A percentile compares a stretch with the other conserved stretches of the same genome.
Conservation (phyloP, 495 filamentous ascomycete species). For the Penicillium turbatum region DNA sequence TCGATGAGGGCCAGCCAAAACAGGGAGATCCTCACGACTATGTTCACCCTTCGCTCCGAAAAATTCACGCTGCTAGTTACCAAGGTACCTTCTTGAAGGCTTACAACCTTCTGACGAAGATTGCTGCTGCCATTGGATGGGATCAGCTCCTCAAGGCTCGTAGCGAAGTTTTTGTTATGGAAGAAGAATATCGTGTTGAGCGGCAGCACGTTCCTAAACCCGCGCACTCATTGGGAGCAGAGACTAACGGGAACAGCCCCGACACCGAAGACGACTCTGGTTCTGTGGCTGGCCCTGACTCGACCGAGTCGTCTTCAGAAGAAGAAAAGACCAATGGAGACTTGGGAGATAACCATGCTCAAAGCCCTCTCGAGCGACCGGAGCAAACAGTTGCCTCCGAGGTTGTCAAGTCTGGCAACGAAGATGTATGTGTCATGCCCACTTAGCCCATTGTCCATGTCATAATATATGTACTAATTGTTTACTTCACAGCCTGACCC, state of each 20-base stretch:
- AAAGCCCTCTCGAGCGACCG: slow-evolving; percentile 66
- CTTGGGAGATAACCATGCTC: slow-evolving; percentile 36
- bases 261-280: slow-evolving; percentile 34
- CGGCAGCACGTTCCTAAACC: slow-evolving; percentile 63
- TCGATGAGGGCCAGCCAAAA: slow-evolving; percentile 81
- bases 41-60: slow-evolving; percentile 81
- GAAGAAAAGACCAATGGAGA: slow-evolving; percentile 32
- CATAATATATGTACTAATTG: slow-evolving; percentile 9
- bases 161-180: slow-evolving; percentile 98
- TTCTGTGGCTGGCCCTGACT: slow-evolving; percentile 35
- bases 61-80: slow-evolving; percentile 80
- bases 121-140: slow-evolving; percentile 95
- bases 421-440: slow-evolving; percentile 58
- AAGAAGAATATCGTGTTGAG: slow-evolving; percentile 93
- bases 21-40: slow-evolving; percentile 67
- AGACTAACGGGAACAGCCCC: slow-evolving; percentile 39
- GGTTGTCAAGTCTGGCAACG: slow-evolving; percentile 71
- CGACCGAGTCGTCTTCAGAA: slow-evolving; percentile 18
- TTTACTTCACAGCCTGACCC: slow-evolving; percentile 37
- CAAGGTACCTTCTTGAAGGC: slow-evolving; percentile 94
- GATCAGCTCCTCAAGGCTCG: slow-evolving; percentile 89
- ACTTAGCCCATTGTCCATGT: not conserved
- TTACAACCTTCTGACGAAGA: slow-evolving; percentile 88
- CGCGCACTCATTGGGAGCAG: slow-evolving; percentile 44
- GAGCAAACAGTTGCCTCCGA: slow-evolving; percentile 78